Evolutionary conservation across 2,329 filamentous ascomycete species (phyloP), one percentile per base, ranked within the genome.

Genomic region (Sporothrix pallida): DNA sequence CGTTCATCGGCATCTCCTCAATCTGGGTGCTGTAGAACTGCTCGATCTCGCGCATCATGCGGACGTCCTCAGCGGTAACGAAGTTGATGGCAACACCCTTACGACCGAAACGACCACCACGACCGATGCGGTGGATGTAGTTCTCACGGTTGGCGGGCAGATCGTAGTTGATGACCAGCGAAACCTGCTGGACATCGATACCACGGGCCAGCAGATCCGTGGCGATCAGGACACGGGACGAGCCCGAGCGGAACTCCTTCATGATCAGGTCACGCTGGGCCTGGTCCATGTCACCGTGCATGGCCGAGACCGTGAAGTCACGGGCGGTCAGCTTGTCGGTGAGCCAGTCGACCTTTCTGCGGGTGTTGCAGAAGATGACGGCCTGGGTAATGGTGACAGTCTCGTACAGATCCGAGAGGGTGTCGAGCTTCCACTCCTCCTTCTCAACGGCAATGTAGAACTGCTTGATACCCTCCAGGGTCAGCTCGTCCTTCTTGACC

Each of bases 1-100:
- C 90, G 85, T 92, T 92, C 96, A 99, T 98, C 82, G 96, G 96
- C 96, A 99, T 99, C 90, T 99, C 96, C 87, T 99, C 96, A 79
- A 99, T 98, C 88, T 99, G 96, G 84, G 96, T 99, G 90, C 94
- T 97, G 92, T 99, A 99, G 90, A 98, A 99, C 88, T 98, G 94
- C 86, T 99, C 96, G 80, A 99, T 99, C 86, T 99, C 96, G 84
- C 96, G 91, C 93, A 99, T 97, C 93, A 99, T 98, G 85, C 95
- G 94, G 81, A 99, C 96, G 86, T 99, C 96, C 79, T 99, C 96
- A 81, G 94, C 94, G 76, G 95, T 98, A 84, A 99, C 96, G 84
- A 99, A 99, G 93, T 99, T 99, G 90, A 99, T 99, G 82, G 96
- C 96, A 84, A 99, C 96, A 92, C 96, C 96, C 92, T 99, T 99